Base-by-base conservation (phyloP, 2,329 filamentous ascomycete species). In the Exophiala spinifera region DNA sequence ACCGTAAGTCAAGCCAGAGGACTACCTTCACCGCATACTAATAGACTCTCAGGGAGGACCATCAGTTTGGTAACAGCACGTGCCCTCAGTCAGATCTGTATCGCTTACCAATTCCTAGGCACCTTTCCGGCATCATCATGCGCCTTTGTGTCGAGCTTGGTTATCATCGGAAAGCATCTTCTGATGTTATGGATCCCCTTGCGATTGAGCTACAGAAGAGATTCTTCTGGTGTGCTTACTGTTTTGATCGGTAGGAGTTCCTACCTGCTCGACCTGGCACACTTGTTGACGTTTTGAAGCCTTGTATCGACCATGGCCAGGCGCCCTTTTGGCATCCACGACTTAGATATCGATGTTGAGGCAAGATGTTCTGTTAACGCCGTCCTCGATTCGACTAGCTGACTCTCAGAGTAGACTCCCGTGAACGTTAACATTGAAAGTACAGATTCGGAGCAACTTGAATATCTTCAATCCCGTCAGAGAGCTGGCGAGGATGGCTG, bases 211-310 rank as follows among this genome's bases (percentile, higher is more conserved):
- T 59, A 43, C 55, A 51, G 40, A 61, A 62, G 45, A 53, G 60
- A 40, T 57, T 61, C 20, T 62, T 62, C 25, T 62, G 60, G 60
- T 62, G 60, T 56, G 58, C 55, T 44, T 62, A 62, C 51, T 61
- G 60, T 23, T 61, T 62, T 47, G 60, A 62, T 52, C 48, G 60
- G 60, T 34, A 25, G 20, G n/a, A 42, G 37, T 23, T 13, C 13
- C 23, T 19, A 13, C n/a, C 4, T 3, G 6, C 8, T n/a, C 28
- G 31, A n/a, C 31, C 5, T 19, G 15, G n/a, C 10, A 20, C 20
- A 46, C 21, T 8, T 46, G 34, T 37, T 50, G 36, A 50, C 47
- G 21, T 36, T 43, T 31, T 13, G 10, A 34, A 62, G 60, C 19
- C 40, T 51, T 3, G 15, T 60, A 4, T 46, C 57, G 2, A 62